Percentiles rank a stretch among this genome's conserved stretches.
Evolutionary conservation across 2,329 filamentous ascomycete genomes (phyloP).

Genomic region (Penicillium olsonii): DNA sequence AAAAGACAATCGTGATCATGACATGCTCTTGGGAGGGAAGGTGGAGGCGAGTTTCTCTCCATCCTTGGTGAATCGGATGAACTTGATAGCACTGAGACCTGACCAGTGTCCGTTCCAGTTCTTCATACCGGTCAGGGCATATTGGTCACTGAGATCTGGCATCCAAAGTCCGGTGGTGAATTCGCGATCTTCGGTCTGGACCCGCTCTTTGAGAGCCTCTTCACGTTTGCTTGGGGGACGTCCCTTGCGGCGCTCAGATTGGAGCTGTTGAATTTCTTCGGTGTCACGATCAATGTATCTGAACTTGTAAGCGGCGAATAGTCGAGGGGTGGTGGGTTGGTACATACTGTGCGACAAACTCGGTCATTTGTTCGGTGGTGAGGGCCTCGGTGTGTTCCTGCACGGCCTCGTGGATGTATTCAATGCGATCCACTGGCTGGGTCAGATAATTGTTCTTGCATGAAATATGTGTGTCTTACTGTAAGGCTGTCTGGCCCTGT

Average conservation of each 20-base stretch:
- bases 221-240: slow-evolving; percentile 76
- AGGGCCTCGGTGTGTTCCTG: slow-evolving; percentile 34
- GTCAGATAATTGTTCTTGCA: not conserved
- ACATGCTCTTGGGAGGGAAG: slow-evolving; percentile 71
- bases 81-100: slow-evolving; percentile 72
- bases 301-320: not conserved
- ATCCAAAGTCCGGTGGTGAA: slow-evolving; percentile 78
- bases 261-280: slow-evolving; percentile 39
- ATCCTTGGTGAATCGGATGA: slow-evolving; percentile 69
- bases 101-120: slow-evolving; percentile 85
- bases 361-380: slow-evolving; percentile 40
- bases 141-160: slow-evolving; percentile 71
- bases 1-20: slow-evolving; percentile 34
- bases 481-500: slow-evolving; percentile 73
- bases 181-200: slow-evolving; percentile 73
- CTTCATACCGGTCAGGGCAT: slow-evolving; percentile 66
- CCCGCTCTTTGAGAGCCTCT: slow-evolving; percentile 72
- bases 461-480: slow-evolving; percentile 50
- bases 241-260: slow-evolving; percentile 72
- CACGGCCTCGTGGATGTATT: slow-evolving; percentile 71
- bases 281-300: slow-evolving; percentile 42
- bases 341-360: slow-evolving; percentile 62
- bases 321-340: not conserved
- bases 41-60: slow-evolving; percentile 68
- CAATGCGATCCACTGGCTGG: slow-evolving; percentile 62